Evolutionary conservation across 331 rosid species (phyloP), one percentile per base, ranked within the genome.

Genomic region (Quercus phellos): DNA sequence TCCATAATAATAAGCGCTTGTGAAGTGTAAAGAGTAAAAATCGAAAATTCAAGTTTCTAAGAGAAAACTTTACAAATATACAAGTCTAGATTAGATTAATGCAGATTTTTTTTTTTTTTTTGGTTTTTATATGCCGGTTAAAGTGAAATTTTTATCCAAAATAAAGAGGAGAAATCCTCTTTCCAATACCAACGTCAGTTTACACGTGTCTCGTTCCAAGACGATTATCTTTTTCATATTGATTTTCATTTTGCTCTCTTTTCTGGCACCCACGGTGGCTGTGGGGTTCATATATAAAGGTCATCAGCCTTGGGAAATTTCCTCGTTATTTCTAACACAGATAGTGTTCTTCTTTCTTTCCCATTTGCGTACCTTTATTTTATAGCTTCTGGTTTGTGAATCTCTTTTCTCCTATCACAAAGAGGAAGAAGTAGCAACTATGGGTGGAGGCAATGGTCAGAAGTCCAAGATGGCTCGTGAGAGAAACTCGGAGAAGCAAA

Each of bases 381-480:
- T 24, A 24, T 58, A 58, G 30, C 64, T 58, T 2, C 64, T 58
- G 64, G 13, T 58, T 5, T 58, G 32, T 21, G 22, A 26, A 58
- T 0, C 17, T 46, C 17, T 13, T 13, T 10, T 10, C 16, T 46
- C 53, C 17, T 46, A 46, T 46, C 53, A 46, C 13, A 12, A 21
- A 51, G 74, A 50, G 34, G 12, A 72, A 54, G 55, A 68, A 17
- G 68, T 59, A 22, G 71, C 26, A 79, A 42, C 51, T 55, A 89
- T 89, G 93, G 90, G 93, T 10, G 88, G 88, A 50, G 90, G 90
- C 67, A 87, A 89, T 63, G 91, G 84, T 30, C 87, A 87, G 79
- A 87, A 89, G 78, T 50, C 91, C 74, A 89, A 75, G 88, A 89
- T 58, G 84, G 88, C 90, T 42, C 85, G 89, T 2, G 87, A 81